phyloP scores from a whole-genome alignment of 2,329 filamentous ascomycete species.

The Graphilbum fragrans region DNA sequence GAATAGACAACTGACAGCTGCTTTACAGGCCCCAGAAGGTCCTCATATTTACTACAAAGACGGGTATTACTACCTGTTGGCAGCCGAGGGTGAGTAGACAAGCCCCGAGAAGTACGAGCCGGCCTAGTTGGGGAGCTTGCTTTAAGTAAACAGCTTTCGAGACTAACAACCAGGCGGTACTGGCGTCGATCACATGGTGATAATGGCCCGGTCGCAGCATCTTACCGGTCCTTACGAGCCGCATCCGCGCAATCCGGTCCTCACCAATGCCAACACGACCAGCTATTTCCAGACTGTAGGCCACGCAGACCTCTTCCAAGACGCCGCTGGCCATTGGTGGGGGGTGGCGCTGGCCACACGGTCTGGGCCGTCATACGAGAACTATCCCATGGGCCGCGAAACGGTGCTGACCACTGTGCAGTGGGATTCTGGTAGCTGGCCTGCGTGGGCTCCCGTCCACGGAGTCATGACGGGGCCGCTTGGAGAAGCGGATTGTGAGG shows the following conservation, averaged over 20 bases:
- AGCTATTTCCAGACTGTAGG: conserved; percentile 40
- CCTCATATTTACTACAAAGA: conserved; percentile 41
- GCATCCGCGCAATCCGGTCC: conserved; percentile 28
- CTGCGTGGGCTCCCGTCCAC: conserved; percentile 20
- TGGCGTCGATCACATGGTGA: conserved; percentile 32
- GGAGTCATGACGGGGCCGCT: conserved; percentile 16
- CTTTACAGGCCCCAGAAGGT: conserved; percentile 30
- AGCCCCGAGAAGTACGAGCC: too few species aligned
- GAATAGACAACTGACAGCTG: too few species aligned
- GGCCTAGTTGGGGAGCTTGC: neutral
- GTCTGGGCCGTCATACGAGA: conserved; percentile 22
- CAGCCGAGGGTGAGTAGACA: conserved; percentile 41
- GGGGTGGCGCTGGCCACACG: conserved; percentile 26
- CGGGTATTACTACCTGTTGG: conserved; percentile 39
- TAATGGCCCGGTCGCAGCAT: conserved; percentile 28
- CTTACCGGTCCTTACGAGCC: conserved; percentile 32
- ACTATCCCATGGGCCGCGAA: conserved; percentile 31
- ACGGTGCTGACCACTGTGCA: conserved; percentile 26
- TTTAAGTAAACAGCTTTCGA: neutral
- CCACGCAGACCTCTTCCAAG: conserved; percentile 44
- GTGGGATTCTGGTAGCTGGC: conserved; percentile 22
- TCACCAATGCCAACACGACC: conserved; percentile 31
- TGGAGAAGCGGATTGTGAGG: conserved; percentile 5
- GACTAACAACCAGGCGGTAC: conserved; percentile 26
- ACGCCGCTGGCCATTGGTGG: conserved; percentile 23